Conservation (phyloP, 148 eudicot genomes). For the Diospyros lotus region DNA sequence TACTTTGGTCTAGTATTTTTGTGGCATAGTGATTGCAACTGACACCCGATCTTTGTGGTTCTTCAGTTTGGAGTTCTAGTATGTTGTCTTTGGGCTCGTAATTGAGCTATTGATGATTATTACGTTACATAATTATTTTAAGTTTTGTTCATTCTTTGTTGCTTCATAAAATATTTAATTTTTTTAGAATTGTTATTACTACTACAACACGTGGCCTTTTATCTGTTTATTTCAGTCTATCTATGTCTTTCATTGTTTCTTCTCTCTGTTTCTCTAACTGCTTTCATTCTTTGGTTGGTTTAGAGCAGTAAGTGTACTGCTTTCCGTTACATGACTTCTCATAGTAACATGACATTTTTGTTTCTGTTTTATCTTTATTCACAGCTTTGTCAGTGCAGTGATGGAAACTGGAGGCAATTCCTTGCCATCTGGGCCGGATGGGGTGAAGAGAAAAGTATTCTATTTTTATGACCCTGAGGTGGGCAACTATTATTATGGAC, state of each 20-base stretch:
- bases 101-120: no score
- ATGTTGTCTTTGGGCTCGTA: no score
- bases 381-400: neutral
- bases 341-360: neutral
- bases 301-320: neutral
- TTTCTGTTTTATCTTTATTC: neutral
- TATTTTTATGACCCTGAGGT: slow-evolving; percentile 62
- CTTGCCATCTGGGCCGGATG: slow-evolving; percentile 51
- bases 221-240: neutral
- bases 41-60: no score
- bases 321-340: neutral
- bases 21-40: no score
- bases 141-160: no score
- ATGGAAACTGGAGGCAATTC: slow-evolving; percentile 61
- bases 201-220: no score
- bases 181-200: no score
- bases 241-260: neutral
- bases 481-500: slow-evolving; percentile 66
- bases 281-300: neutral
- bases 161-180: no score
- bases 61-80: no score
- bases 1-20: no score
- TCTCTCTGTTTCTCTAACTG: neutral
- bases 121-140: no score
- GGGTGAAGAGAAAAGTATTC: slow-evolving; percentile 46